A percentile compares a stretch with the other conserved stretches of the same genome.
These are phyloP conservation scores for Plasmodium knowlesi DNA, from an alignment of 169 alveolate species.

Conservation along the genomic window DNA sequence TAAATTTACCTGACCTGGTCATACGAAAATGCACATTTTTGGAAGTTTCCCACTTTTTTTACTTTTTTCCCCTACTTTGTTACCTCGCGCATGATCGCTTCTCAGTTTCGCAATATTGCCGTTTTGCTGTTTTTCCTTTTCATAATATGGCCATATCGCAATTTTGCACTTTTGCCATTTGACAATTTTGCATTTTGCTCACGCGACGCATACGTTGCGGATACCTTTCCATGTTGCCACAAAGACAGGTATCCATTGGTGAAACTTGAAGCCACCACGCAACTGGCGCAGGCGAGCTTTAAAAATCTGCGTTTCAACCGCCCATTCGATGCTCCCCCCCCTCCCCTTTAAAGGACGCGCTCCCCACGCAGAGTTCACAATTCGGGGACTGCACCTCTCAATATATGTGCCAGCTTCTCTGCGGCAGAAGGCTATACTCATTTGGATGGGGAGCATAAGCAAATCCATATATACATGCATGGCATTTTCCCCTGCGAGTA, in stretches of 20 bases:
- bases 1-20: neutral
- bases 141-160: too few relatives aligned
- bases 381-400: neutral
- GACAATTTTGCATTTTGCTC: neutral
- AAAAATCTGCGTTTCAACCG: constrained; percentile 18
- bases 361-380: neutral
- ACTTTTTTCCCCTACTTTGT: neutral
- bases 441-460: neutral
- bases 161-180: neutral
- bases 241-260: constrained; percentile 30
- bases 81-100: neutral
- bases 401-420: neutral
- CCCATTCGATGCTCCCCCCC: constrained; percentile 2
- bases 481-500: neutral
- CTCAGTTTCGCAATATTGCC: neutral
- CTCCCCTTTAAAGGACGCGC: neutral
- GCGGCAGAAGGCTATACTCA: neutral
- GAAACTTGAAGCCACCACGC: neutral
- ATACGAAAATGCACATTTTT: neutral
- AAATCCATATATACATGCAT: neutral
- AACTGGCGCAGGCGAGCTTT: neutral
- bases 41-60: constrained; percentile 5
- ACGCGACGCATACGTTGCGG: neutral
- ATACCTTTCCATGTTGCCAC: constrained; percentile 2
- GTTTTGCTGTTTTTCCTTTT: neutral